These are phyloP conservation scores for Hypsizygus ulmarius DNA, from an alignment of 1,284 basidiomycete genomes.

Conservation along the genomic window DNA sequence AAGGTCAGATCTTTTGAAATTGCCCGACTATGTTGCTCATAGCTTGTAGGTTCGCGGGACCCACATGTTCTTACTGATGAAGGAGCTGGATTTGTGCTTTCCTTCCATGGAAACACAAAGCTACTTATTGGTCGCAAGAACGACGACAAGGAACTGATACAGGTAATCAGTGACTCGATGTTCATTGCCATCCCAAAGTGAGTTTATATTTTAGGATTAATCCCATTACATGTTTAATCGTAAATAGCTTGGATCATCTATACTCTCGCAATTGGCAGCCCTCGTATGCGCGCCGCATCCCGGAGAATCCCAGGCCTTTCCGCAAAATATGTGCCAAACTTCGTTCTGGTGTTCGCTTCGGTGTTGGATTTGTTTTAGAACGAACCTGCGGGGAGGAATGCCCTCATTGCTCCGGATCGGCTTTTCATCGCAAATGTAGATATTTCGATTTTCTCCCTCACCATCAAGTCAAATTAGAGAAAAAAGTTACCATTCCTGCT, in stretches of 20 bases:
- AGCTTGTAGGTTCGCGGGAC: constrained; percentile 70
- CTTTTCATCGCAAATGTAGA: constrained; percentile 80
- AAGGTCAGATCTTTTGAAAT: constrained; percentile 51
- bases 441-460: constrained; percentile 84
- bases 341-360: constrained; percentile 87
- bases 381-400: constrained; percentile 83
- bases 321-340: constrained; percentile 78
- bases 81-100: constrained; percentile 89
- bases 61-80: constrained; percentile 75
- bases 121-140: constrained; percentile 77
- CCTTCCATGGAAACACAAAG: constrained; percentile 79
- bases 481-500: constrained; percentile 41
- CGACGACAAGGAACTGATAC: constrained; percentile 76
- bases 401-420: constrained; percentile 53
- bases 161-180: constrained; percentile 82
- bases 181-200: constrained; percentile 83
- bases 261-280: constrained; percentile 15
- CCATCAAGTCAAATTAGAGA: constrained; percentile 73
- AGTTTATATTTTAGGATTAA: constrained; percentile 23
- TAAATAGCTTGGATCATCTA: constrained; percentile 25
- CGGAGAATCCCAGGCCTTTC: constrained; percentile 29
- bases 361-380: constrained; percentile 84
- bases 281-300: constrained; percentile 12
- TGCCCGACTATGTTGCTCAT: constrained; percentile 16
- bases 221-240: not conserved